Base-by-base conservation (phyloP, 495 filamentous ascomycete genomes). In the Penicillium lividum region DNA sequence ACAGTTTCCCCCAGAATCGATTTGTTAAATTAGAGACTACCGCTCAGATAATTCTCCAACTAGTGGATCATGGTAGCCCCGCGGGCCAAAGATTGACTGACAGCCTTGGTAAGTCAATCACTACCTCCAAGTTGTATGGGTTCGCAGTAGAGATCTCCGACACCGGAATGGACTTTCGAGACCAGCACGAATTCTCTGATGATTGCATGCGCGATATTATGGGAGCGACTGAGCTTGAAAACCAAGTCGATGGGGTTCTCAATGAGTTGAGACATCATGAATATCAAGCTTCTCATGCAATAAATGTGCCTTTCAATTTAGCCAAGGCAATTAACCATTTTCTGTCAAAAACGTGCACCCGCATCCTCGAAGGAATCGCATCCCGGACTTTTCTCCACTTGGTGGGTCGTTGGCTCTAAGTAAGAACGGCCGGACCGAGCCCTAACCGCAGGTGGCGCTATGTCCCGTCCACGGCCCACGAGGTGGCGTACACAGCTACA, bases 141-240 rank as follows among this genome's bases (percentile, higher is more conserved):
- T 46, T 58, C 5, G 58, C 58, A 4, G 60, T 68, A 40, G 66
- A 66, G 60, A 64, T 65, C 25, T 65, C 63, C 3, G 63, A 58
- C 36, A 57, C 36, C 4, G 57, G 62, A 4, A 27, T 60, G 1
- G 66, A 66, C 25, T 62, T 68, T 36, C 58, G 64, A 22, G 58
- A 64, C 31, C 66, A 62, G 15, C 61, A 61, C 51, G 47, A 22
- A 2, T 68, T 66, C 46, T 64, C 60, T 15, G 66, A 69, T 47
- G 56, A 60, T 10, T 58, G 61, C 5, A 66, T 69, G 63, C 56
- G 59, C 6, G 58, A 64, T 44, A 63, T 64, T 0, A 69, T 69
- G 66, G 51, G 44, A 16, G 63, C 66, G 7, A 68, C 66, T 1
- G 58, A 59, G 22, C n/a, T 68, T 7, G 66, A 63, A 16, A 66